Evolutionary conservation across 257 asterid species (phyloP).

Genomic region (Nemophila menziesii): DNA sequence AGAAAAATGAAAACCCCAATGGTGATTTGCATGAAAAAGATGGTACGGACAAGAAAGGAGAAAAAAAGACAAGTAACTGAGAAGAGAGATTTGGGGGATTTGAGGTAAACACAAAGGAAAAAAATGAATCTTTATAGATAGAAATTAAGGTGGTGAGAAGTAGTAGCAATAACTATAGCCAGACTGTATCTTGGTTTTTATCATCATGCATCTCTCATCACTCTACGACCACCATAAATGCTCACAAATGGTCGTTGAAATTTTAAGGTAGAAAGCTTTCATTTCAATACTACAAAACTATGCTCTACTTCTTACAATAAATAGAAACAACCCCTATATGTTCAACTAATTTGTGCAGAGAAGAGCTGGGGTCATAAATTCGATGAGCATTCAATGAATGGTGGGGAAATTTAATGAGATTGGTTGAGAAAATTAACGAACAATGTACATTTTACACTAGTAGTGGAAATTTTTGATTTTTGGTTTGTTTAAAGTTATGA

Average conservation of each 20-base stretch:
- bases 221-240: conserved; percentile 55
- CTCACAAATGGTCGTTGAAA: conserved; percentile 38
- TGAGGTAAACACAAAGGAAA: conserved; percentile 14
- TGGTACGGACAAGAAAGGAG: background rate
- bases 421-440: conserved; percentile 44
- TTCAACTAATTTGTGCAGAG: conserved; percentile 49
- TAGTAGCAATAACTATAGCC: conserved; percentile 42
- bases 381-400: conserved; percentile 70
- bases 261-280: conserved; percentile 12
- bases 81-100: background rate
- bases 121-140: conserved; percentile 44
- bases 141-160: too few species aligned
- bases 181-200: conserved; percentile 58
- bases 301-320: conserved; percentile 12
- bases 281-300: conserved; percentile 12
- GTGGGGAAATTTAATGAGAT: conserved; percentile 48
- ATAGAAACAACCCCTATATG: conserved; percentile 17
- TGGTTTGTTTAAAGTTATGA: conserved; percentile 24
- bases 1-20: too few species aligned
- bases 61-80: too few species aligned
- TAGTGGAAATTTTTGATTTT: conserved; percentile 7
- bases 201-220: conserved; percentile 24
- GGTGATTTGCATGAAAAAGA: too few species aligned
- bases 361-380: conserved; percentile 43
- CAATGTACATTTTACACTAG: conserved; percentile 3